These are phyloP conservation scores for Geotrichum fermentans DNA, from an alignment of 1,139 yeast species.

Conservation along the genomic window DNA sequence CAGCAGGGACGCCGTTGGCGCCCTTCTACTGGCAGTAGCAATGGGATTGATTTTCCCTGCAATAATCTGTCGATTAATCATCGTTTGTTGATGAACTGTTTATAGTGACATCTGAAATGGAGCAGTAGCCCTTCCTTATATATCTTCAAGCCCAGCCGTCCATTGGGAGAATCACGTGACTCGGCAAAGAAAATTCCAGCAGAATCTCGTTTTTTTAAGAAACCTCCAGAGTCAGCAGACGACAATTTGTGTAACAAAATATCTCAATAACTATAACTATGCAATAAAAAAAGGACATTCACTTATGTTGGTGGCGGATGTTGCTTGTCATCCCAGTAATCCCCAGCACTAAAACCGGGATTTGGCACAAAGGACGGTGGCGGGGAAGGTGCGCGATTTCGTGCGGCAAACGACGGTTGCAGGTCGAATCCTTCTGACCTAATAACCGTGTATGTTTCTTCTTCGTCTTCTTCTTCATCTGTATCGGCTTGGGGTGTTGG, in stretches of 20 bases:
- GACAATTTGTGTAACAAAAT: no score
- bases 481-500: background rate
- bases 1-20: background rate
- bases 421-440: conserved; percentile 6
- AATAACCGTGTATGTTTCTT: conserved; percentile 14
- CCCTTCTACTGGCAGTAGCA: background rate
- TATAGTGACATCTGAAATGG: no score
- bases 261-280: no score
- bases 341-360: conserved; percentile 34
- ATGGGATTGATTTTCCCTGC: background rate
- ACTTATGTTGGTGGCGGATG: no score
- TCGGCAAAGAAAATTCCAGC: no score
- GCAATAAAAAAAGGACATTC: no score
- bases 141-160: no score
- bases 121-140: no score
- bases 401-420: background rate
- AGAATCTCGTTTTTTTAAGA: no score
- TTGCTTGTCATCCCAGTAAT: conserved; percentile 35
- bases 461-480: conserved; percentile 18
- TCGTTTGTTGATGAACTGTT: no score
- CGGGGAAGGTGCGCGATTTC: conserved; percentile 5
- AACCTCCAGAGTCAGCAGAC: no score
- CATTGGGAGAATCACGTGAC: no score
- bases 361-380: conserved; percentile 25
- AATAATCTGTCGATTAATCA: conserved; percentile 3